phyloP scores from a whole-genome alignment of 2,329 filamentous ascomycete species.

The Elsinoe perseae region DNA sequence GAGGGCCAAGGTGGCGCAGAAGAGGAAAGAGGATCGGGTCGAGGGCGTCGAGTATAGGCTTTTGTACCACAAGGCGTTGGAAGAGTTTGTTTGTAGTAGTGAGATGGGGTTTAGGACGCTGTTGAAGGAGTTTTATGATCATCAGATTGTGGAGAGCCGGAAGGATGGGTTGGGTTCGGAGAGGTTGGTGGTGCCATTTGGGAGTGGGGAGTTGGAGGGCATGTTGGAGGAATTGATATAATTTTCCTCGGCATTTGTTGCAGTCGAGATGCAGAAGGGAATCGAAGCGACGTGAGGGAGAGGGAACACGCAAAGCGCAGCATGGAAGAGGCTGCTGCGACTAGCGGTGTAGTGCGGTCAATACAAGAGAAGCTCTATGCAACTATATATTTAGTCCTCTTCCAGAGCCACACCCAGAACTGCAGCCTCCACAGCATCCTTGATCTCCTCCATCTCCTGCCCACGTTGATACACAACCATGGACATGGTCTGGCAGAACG shows the following conservation, averaged over 20 bases:
- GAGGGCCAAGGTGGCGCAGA: conserved; percentile 17
- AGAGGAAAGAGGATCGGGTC: conserved; percentile 23
- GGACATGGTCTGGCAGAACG: conserved; percentile 51
- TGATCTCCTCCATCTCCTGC: conserved; percentile 48
- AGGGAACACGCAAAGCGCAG: neutral
- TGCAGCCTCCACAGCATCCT: conserved; percentile 59
- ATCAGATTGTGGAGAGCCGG: conserved; percentile 88
- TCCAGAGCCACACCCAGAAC: conserved; percentile 55
- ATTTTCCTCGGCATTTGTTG: neutral
- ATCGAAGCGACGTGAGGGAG: neutral
- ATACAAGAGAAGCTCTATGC: too few species aligned
- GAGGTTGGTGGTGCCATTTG: conserved; percentile 74
- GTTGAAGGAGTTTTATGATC: conserved; percentile 95
- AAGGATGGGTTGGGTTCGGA: conserved; percentile 83
- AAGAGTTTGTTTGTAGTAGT: conserved; percentile 93
- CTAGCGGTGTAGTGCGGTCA: too few species aligned
- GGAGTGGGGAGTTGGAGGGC: conserved; percentile 78
- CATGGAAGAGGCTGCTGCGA: neutral
- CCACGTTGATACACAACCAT: conserved; percentile 51
- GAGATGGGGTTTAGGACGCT: conserved; percentile 93
- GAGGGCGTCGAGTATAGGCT: conserved; percentile 80
- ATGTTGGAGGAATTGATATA: conserved; percentile 67
- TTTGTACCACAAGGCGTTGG: conserved; percentile 88
- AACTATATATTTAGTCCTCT: conserved; percentile 20
- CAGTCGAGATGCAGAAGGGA: neutral